Evolutionary conservation across 257 asterid genomes (phyloP).

Genomic region (Henckelia pumila): DNA sequence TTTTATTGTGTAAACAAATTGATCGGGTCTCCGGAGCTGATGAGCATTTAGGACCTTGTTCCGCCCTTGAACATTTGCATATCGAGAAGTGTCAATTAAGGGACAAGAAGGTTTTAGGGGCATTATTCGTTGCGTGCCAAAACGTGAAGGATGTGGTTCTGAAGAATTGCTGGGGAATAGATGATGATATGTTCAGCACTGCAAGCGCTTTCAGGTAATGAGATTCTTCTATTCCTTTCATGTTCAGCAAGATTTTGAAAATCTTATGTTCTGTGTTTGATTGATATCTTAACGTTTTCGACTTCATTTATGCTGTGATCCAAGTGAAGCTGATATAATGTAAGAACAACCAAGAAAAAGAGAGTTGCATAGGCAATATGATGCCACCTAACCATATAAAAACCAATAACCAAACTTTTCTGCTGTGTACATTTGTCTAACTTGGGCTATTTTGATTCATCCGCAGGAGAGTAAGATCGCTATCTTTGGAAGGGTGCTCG

Average conservation of each 20-base stretch:
- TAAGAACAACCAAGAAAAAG: background rate
- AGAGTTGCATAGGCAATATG: background rate
- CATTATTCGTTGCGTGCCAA: conserved; percentile 50
- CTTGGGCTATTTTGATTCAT: background rate
- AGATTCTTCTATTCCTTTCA: background rate
- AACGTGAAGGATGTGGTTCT: conserved; percentile 45
- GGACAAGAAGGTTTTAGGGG: conserved; percentile 41
- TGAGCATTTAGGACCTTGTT: conserved; percentile 50
- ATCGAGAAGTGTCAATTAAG: conserved; percentile 68
- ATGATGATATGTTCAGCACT: conserved; percentile 47
- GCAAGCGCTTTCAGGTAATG: conserved; percentile 51
- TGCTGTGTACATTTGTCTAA: background rate
- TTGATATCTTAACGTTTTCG: background rate
- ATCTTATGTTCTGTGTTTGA: background rate
- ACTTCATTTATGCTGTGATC: background rate
- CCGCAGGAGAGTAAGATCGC: conserved; percentile 52
- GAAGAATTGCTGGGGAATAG: conserved; percentile 60
- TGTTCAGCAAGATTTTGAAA: background rate
- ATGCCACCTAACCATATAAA: background rate
- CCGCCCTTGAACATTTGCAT: conserved; percentile 47
- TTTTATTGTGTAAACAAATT: conserved; percentile 54
- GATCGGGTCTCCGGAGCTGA: conserved; percentile 37
- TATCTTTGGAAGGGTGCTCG: conserved; percentile 69
- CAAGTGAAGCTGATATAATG: background rate
- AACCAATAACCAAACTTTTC: background rate